Percentiles rank a stretch among this genome's conserved stretches.
phyloP scores from a whole-genome alignment of 306 rosid species.

The Albizia julibrissin region DNA sequence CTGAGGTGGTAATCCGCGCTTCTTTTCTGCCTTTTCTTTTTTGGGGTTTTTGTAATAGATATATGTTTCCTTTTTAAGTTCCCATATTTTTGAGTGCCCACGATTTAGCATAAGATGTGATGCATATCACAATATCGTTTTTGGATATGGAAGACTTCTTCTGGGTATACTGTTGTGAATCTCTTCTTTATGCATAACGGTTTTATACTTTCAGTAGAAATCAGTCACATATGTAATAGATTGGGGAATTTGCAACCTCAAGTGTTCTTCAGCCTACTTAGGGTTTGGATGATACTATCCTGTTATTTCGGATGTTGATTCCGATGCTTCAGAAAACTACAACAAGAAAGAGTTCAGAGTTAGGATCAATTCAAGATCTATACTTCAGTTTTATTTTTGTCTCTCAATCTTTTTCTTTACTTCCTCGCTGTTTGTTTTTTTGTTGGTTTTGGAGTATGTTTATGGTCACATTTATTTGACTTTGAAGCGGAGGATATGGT shows the following conservation, averaged over 20 bases:
- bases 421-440: neutral
- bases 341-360: neutral
- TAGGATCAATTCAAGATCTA: neutral
- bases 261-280: constrained; percentile 35
- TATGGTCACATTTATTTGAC: neutral
- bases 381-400: neutral
- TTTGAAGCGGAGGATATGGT: constrained; percentile 4
- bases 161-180: neutral
- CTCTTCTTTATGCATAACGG: constrained; percentile 3
- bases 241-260: neutral
- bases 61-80: neutral
- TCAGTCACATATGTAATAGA: constrained; percentile 1
- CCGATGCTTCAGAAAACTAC: constrained; percentile 2
- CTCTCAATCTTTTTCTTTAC: neutral
- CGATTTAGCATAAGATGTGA: constrained; percentile 24
- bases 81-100: constrained; percentile 14
- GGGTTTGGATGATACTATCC: constrained; percentile 43
- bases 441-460: neutral
- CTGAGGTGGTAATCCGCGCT: constrained; percentile 37
- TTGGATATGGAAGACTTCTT: constrained; percentile 30
- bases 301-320: neutral
- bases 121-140: constrained; percentile 1
- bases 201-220: constrained; percentile 30
- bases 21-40: neutral
- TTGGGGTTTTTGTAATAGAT: neutral